These are phyloP conservation scores for Globisporangium nunn DNA, from an alignment of 352 stramenopile genomes.

Conservation along the genomic window DNA sequence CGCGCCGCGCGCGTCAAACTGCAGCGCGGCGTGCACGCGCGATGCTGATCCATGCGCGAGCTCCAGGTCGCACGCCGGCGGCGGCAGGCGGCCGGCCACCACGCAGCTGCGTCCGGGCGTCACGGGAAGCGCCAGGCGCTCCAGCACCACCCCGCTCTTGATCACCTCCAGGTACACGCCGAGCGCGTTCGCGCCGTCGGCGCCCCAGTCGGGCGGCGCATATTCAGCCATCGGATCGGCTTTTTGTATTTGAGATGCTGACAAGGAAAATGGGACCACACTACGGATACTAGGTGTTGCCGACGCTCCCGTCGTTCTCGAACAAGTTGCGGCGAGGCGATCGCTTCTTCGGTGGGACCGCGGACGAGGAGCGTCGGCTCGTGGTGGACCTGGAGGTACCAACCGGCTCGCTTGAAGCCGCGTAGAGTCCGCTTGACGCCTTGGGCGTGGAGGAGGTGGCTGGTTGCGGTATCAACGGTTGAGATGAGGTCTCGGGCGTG, in stretches of 20 bases:
- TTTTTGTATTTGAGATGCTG: not conserved
- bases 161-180: conserved; percentile 63
- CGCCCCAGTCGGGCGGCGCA: conserved; percentile 41
- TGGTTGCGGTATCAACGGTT: too few relatives aligned
- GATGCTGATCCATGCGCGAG: conserved; percentile 77
- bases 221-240: conserved; percentile 24
- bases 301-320: too few relatives aligned
- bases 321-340: too few relatives aligned
- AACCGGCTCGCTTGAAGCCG: too few relatives aligned
- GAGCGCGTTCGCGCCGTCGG: conserved; percentile 37
- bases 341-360: too few relatives aligned
- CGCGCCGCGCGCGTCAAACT: conserved; percentile 56
- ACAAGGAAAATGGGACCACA: too few relatives aligned
- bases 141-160: conserved; percentile 49
- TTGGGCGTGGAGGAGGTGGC: too few relatives aligned
- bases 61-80: conserved; percentile 52
- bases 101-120: conserved; percentile 29
- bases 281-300: too few relatives aligned
- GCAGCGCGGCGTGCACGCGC: conserved; percentile 57
- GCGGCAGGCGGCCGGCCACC: conserved; percentile 17
- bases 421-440: too few relatives aligned
- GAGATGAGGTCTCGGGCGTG: too few relatives aligned
- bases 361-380: too few relatives aligned
- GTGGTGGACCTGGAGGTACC: too few relatives aligned
- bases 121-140: conserved; percentile 31